Conservation (phyloP, 768 basidiomycete species). For the Amanita rimosa region DNA sequence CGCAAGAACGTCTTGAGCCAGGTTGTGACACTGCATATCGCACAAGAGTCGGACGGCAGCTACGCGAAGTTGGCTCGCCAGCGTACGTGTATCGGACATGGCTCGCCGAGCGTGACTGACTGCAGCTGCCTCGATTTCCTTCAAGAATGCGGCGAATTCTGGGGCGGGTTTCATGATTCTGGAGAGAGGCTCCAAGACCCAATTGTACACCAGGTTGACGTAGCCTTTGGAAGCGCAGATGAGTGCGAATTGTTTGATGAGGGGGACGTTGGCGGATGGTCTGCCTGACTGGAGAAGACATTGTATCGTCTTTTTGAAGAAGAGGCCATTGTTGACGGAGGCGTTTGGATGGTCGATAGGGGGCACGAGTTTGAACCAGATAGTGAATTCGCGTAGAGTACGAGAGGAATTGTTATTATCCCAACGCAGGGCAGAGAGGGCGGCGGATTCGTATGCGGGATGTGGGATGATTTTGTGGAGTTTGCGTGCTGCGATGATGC, state of each 20-base stretch:
- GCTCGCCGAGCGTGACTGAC: not conserved
- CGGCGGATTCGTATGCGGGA: constrained; percentile 11
- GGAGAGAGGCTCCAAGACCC: constrained; percentile 9
- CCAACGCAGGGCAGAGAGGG: constrained; percentile 9
- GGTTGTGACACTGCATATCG: not conserved
- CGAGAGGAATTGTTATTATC: constrained; percentile 3
- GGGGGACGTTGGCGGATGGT: constrained; percentile 7
- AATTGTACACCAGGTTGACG: constrained; percentile 8
- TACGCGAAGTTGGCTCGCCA: constrained; percentile 1
- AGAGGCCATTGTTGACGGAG: not conserved
- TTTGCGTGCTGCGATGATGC: not conserved
- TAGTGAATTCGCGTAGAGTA: constrained; percentile 5
- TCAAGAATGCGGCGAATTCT: not conserved
- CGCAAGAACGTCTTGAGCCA: not conserved
- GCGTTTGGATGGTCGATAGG: not conserved
- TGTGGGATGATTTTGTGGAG: constrained; percentile 3
- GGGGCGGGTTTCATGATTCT: not conserved
- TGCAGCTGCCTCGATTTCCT: not conserved
- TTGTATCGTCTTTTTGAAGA: constrained; percentile 4
- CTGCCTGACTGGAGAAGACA: constrained; percentile 10
- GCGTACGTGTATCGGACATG: not conserved
- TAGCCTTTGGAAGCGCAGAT: constrained; percentile 14
- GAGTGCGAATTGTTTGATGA: constrained; percentile 12
- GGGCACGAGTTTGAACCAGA: constrained; percentile 14
- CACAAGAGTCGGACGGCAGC: not conserved